Conservation (phyloP, 768 basidiomycete species). For the Suillus sp. region DNA sequence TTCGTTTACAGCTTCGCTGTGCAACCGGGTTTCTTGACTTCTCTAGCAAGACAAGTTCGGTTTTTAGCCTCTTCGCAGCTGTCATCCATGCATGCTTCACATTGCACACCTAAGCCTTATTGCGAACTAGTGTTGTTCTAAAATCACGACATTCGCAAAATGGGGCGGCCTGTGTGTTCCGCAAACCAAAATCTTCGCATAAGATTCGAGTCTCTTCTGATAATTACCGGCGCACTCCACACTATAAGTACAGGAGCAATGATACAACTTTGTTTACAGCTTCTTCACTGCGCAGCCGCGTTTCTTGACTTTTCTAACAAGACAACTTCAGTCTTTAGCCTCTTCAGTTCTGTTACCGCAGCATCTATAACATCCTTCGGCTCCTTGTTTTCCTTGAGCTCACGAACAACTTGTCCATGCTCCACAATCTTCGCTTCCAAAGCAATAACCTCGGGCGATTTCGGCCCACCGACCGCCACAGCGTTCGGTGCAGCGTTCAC, state of each 20-base stretch:
- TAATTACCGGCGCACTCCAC: neutral
- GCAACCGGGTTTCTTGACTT: constrained; percentile 5
- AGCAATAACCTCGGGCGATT: constrained; percentile 70
- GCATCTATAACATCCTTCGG: constrained; percentile 46
- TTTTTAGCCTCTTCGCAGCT: constrained; percentile 69
- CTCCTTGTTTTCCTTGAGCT: constrained; percentile 54
- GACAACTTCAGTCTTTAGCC: constrained; percentile 59
- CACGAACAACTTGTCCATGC: constrained; percentile 75
- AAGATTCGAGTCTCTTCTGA: neutral
- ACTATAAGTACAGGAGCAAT: neutral
- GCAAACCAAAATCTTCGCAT: neutral
- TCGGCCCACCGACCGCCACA: constrained; percentile 49
- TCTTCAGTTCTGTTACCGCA: constrained; percentile 66
- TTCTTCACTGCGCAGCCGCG: neutral
- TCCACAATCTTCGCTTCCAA: constrained; percentile 74
- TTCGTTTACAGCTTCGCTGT: neutral
- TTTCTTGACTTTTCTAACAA: constrained; percentile 17
- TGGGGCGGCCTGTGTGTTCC: no score
- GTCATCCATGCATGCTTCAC: no score
- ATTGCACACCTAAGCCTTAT: neutral
- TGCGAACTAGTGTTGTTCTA: neutral
- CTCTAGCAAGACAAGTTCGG: constrained; percentile 41
- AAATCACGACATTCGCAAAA: no score
- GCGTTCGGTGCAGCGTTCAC: constrained; percentile 48
- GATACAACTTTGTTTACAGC: neutral